Evolutionary conservation across 345 rosid genomes (phyloP).

Genomic region (Lenwebbia sp.): DNA sequence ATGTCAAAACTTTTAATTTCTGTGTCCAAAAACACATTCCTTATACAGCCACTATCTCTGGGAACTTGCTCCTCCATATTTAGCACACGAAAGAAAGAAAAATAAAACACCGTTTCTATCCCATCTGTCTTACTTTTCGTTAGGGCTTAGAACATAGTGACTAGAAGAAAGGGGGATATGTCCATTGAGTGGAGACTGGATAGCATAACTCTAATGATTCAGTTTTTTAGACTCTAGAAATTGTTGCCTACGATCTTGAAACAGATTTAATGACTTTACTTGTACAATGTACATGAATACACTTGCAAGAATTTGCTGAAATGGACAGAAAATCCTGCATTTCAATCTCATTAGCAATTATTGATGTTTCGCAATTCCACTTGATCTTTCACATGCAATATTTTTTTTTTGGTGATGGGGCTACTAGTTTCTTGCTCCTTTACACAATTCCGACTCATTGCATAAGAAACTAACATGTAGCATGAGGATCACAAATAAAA

Average conservation of each 20-base stretch:
- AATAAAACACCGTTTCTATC: neutral
- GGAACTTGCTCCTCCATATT: neutral
- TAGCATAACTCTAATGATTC: neutral
- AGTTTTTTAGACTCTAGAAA: neutral
- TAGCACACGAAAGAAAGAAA: neutral
- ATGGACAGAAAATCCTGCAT: neutral
- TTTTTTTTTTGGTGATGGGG: neutral
- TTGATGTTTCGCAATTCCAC: neutral
- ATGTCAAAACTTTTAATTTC: neutral
- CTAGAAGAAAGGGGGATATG: neutral
- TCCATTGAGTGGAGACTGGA: neutral
- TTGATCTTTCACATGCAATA: neutral
- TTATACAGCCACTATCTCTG: neutral
- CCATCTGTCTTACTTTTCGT: neutral
- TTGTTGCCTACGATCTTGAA: neutral
- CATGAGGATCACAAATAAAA: neutral
- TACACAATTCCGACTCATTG: neutral
- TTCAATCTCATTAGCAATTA: neutral
- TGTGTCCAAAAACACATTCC: neutral
- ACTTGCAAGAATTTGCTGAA: neutral
- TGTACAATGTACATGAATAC: neutral
- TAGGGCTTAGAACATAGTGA: neutral
- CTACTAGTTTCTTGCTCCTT: neutral
- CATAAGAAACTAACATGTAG: neutral
- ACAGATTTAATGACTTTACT: neutral